These are phyloP conservation scores for Penicillium chermesinum DNA, from an alignment of 495 filamentous ascomycete species.

Conservation along the genomic window DNA sequence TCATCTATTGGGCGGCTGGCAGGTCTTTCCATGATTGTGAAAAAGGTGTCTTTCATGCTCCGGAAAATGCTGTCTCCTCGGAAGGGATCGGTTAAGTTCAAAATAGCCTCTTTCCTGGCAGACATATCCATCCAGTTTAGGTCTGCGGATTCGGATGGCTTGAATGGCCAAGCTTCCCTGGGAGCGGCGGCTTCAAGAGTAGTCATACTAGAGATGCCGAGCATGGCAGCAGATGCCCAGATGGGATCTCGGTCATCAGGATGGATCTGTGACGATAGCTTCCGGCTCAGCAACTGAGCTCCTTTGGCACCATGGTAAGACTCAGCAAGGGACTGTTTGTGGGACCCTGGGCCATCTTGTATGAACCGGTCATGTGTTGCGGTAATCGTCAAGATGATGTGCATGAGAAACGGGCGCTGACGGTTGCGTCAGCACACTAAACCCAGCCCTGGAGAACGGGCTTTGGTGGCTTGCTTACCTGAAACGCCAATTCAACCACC, in stretches of 20 bases:
- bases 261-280: slow-evolving; percentile 22
- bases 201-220: slow-evolving; percentile 31
- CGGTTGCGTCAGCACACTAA: background rate
- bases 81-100: slow-evolving; percentile 30
- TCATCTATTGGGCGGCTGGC: background rate
- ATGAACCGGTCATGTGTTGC: slow-evolving; percentile 32
- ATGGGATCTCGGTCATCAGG: slow-evolving; percentile 35
- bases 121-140: slow-evolving; percentile 32
- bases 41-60: slow-evolving; percentile 18
- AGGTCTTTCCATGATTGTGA: slow-evolving; percentile 8
- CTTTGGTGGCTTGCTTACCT: slow-evolving; percentile 1
- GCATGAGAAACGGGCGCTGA: slow-evolving; percentile 42
- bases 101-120: slow-evolving; percentile 32
- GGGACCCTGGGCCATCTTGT: slow-evolving; percentile 1
- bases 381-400: slow-evolving; percentile 31
- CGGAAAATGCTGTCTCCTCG: slow-evolving; percentile 33
- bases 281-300: slow-evolving; percentile 25
- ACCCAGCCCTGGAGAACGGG: too few species aligned
- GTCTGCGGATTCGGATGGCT: slow-evolving; percentile 18
- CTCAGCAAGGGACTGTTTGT: slow-evolving; percentile 20
- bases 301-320: slow-evolving; percentile 31
- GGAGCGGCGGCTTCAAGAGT: slow-evolving; percentile 23
- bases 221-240: slow-evolving; percentile 35
- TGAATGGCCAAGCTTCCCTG: slow-evolving; percentile 36
- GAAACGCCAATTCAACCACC: slow-evolving; percentile 8